Base-by-base conservation (phyloP, 805 yeast species). In the Saccharomycopsis amapae region DNA sequence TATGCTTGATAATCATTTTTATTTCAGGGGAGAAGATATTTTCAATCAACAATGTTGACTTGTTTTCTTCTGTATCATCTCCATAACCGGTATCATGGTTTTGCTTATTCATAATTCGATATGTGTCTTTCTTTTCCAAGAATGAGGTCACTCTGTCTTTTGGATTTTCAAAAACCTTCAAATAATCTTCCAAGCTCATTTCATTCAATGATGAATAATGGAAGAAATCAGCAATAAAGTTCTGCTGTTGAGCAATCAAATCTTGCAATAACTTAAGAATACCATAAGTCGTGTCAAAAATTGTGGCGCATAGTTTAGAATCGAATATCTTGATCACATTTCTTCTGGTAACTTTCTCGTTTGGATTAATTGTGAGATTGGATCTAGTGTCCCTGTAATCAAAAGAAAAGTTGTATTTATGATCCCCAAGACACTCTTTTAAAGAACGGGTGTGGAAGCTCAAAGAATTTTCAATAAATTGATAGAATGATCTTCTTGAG, bases 151-250 rank as follows among this genome's bases (percentile, higher is more conserved):
- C 52, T 12, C 62, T 40, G 7, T 51, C 49, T 38, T 48, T 32
- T 13, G 58, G 57, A 24, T 58, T 55, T 37, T 54, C 48, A 35
- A 45, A 52, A 35, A 56, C 49, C 30, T 66, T 67, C 38, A 79
- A 61, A 49, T 62, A 69, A 10, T 68, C 68, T 22, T 64, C 65
- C 46, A 79, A 73, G n/a, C 62, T 64, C 6, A 58, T 49, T 15
- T 54, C 55, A 2, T 57, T 60, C 7, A 57, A 51, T 1, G 73
- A 64, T 1, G 78, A 69, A 3, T 72, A 42, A 55, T 67, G 70
- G 62, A 75, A 71, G 55, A 78, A 64, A 7, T 57, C 60, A 22
- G 65, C 67, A 4, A 73, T 51, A 34, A 76, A 68, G 50, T 71
- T 72, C 55, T 76, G 81, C 48, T 76, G 77, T n/a, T 62, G 58